These are phyloP conservation scores for Cercophora sp. DNA, from an alignment of 495 filamentous ascomycete genomes.

Conservation along the genomic window DNA sequence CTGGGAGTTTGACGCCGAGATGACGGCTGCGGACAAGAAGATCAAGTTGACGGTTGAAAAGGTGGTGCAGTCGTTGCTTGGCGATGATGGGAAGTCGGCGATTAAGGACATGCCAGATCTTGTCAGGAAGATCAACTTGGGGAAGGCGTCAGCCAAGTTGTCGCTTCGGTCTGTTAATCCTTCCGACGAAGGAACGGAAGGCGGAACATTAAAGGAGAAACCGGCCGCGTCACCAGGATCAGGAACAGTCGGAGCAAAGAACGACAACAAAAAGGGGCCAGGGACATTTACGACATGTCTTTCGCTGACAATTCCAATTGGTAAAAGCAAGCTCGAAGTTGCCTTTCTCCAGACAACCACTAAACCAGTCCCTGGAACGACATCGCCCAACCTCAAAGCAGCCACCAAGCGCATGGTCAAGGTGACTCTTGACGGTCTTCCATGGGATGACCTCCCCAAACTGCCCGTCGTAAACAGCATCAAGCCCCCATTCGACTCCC, in stretches of 20 bases:
- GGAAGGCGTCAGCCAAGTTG: not conserved
- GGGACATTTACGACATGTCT: not conserved
- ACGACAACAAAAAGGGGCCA: not conserved
- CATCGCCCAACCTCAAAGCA: not conserved
- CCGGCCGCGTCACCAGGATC: no score
- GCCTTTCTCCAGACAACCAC: not conserved
- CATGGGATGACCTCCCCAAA: not conserved
- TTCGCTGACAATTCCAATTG: not conserved
- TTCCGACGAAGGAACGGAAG: not conserved
- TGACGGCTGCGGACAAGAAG: not conserved
- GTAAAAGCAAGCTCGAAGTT: not conserved
- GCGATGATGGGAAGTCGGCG: not conserved
- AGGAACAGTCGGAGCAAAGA: not conserved
- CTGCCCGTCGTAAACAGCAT: not conserved
- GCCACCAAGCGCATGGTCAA: conserved; percentile 1
- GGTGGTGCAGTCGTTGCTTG: not conserved
- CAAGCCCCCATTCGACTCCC: not conserved
- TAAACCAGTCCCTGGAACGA: not conserved
- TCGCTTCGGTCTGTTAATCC: not conserved
- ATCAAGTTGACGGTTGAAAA: not conserved
- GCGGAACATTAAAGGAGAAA: no score
- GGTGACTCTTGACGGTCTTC: not conserved
- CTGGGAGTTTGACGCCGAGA: not conserved
- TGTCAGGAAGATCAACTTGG: not conserved
- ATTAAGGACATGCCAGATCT: not conserved